A percentile compares a stretch with the other conserved stretches of the same genome.
These are phyloP conservation scores for Ceratorhiza oryzae-sativae DNA, from an alignment of 1,284 basidiomycete genomes.

Conservation along the genomic window DNA sequence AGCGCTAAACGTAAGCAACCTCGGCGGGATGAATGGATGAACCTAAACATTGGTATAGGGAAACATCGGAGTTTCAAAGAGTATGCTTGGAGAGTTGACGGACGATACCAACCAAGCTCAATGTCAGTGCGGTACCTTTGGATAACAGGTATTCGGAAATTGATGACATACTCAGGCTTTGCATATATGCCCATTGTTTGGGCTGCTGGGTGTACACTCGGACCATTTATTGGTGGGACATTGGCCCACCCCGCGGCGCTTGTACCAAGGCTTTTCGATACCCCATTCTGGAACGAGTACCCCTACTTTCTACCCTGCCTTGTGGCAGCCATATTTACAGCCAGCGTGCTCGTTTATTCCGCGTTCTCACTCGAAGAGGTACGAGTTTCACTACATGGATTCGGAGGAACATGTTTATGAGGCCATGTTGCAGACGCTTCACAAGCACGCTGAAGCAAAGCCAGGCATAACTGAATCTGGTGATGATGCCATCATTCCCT, in stretches of 20 bases:
- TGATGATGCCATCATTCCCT: neutral
- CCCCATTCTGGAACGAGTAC: constrained; percentile 40
- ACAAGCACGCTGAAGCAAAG: neutral
- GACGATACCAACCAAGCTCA: constrained; percentile 44
- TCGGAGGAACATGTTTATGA: neutral
- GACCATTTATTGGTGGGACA: constrained; percentile 41
- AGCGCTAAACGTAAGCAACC: constrained; percentile 40
- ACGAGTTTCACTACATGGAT: neutral
- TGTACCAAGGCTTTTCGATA: constrained; percentile 40
- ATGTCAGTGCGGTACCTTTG: constrained; percentile 19
- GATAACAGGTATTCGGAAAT: neutral
- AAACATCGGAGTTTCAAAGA: constrained; percentile 46
- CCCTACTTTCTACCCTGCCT: constrained; percentile 44
- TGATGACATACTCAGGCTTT: constrained; percentile 37
- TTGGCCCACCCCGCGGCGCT: constrained; percentile 40
- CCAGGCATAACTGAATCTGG: neutral
- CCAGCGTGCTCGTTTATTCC: constrained; percentile 1
- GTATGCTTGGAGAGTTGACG: constrained; percentile 44
- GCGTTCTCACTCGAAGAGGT: constrained; percentile 29
- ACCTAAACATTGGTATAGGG: constrained; percentile 18
- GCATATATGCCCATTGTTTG: constrained; percentile 42
- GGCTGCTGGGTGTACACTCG: constrained; percentile 39
- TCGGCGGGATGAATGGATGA: neutral
- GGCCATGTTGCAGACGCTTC: neutral
- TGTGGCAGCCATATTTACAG: constrained; percentile 15